These are phyloP conservation scores for Stevia rebaudiana DNA, from an alignment of 140 eudicot species.

Conservation along the genomic window DNA sequence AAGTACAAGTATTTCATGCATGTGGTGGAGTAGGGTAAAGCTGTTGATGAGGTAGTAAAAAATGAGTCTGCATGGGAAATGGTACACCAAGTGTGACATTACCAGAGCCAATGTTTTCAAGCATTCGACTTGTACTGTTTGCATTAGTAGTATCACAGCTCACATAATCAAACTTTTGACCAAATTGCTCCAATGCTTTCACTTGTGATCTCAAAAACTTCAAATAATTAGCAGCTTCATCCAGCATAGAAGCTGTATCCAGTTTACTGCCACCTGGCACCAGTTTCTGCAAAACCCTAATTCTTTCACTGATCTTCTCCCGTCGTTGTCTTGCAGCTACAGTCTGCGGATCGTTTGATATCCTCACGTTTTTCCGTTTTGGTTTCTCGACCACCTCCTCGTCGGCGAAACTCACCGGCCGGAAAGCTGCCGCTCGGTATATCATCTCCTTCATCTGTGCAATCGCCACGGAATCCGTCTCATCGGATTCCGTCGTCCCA, in stretches of 20 bases:
- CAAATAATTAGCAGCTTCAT: slow-evolving; percentile 92
- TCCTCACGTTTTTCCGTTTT: slow-evolving; percentile 66
- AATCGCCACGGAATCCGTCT: slow-evolving; percentile 77
- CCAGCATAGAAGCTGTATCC: slow-evolving; percentile 98
- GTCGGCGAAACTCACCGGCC: slow-evolving; percentile 74
- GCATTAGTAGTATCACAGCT: slow-evolving; percentile 18
- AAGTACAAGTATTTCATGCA: slow-evolving; percentile 30
- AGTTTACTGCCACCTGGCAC: slow-evolving; percentile 90
- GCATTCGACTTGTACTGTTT: slow-evolving; percentile 13
- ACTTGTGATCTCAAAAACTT: slow-evolving; percentile 84
- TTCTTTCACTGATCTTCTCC: slow-evolving; percentile 76
- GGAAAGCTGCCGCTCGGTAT: slow-evolving; percentile 79
- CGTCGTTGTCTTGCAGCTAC: slow-evolving; percentile 94
- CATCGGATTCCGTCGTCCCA: slow-evolving; percentile 38
- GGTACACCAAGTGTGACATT: slow-evolving; percentile 33
- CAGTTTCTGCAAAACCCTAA: slow-evolving; percentile 77
- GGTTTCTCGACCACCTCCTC: slow-evolving; percentile 60
- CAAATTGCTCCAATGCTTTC: slow-evolving; percentile 60
- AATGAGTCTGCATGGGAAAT: slow-evolving; percentile 58
- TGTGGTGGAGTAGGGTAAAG: slow-evolving; percentile 32
- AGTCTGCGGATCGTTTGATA: slow-evolving; percentile 88
- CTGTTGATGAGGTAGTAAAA: slow-evolving; percentile 30
- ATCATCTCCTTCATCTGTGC: slow-evolving; percentile 95
- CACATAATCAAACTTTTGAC: slow-evolving; percentile 37
- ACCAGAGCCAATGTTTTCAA: slow-evolving; percentile 14